A percentile compares a stretch with the other conserved stretches of the same genome.
Evolutionary conservation across 495 filamentous ascomycete species (phyloP).

Genomic region (Trichoderma erinaceum): DNA sequence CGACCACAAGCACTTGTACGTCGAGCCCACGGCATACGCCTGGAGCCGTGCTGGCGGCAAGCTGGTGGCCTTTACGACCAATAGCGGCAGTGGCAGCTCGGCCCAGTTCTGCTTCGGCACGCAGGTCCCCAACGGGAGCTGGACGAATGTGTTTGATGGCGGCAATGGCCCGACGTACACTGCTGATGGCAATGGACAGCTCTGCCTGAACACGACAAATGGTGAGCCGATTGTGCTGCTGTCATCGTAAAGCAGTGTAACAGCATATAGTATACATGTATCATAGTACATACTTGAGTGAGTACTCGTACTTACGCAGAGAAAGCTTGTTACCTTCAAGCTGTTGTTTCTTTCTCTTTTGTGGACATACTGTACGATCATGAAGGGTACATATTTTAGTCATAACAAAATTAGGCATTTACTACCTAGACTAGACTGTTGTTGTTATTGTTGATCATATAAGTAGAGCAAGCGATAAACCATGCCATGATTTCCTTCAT

Average conservation of each 20-base stretch:
- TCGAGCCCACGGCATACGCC: constrained; percentile 33
- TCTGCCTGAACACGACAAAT: constrained; percentile 22
- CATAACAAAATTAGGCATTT: too few species aligned
- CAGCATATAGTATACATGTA: background rate
- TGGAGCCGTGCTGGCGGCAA: constrained; percentile 34
- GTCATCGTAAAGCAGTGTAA: constrained; percentile 17
- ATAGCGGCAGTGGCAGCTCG: constrained; percentile 31
- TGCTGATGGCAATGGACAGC: constrained; percentile 22
- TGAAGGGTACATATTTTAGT: too few species aligned
- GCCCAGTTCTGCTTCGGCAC: constrained; percentile 33
- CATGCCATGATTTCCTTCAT: too few species aligned
- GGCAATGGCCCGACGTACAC: constrained; percentile 20
- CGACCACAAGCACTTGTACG: constrained; percentile 36
- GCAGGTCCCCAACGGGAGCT: constrained; percentile 24
- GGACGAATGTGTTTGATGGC: constrained; percentile 23
- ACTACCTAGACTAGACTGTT: too few species aligned
- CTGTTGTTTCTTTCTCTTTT: too few species aligned
- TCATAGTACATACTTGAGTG: too few species aligned
- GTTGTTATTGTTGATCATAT: too few species aligned
- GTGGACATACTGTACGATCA: too few species aligned
- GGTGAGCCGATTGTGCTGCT: constrained; percentile 27
- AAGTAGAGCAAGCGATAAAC: too few species aligned
- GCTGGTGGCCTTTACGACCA: constrained; percentile 37
- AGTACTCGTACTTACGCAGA: too few species aligned
- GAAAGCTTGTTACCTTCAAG: too few species aligned